Evolutionary conservation across 495 filamentous ascomycete species (phyloP).

Genomic region (Talaromyces ruber): DNA sequence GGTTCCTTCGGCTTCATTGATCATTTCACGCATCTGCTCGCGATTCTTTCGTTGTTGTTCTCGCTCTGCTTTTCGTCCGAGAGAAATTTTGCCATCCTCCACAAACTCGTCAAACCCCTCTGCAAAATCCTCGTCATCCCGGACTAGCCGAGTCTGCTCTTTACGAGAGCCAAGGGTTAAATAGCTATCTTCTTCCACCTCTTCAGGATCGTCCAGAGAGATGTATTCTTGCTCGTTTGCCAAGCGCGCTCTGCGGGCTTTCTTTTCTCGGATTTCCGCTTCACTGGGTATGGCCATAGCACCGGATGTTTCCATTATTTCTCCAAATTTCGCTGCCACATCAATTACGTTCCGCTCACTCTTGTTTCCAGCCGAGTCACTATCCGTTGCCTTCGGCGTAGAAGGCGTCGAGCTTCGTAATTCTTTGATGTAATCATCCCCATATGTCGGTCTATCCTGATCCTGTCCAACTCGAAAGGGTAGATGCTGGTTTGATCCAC

Average conservation of each 20-base stretch:
- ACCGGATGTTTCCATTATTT: slow-evolving; percentile 27
- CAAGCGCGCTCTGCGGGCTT: slow-evolving; percentile 71
- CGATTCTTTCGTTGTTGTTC: slow-evolving; percentile 59
- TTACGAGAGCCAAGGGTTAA: slow-evolving; percentile 30
- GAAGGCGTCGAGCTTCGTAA: slow-evolving; percentile 74
- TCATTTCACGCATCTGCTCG: slow-evolving; percentile 74
- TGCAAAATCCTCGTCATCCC: slow-evolving; percentile 87
- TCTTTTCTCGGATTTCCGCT: slow-evolving; percentile 88
- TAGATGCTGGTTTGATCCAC: slow-evolving; percentile 32
- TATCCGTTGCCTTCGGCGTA: slow-evolving; percentile 53
- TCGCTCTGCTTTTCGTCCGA: slow-evolving; percentile 74
- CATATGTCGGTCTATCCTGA: slow-evolving; percentile 76
- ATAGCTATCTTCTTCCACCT: slow-evolving; percentile 39
- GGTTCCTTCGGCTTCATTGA: slow-evolving; percentile 64
- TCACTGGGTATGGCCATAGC: slow-evolving; percentile 61
- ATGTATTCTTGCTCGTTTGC: slow-evolving; percentile 79
- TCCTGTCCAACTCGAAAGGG: slow-evolving; percentile 49
- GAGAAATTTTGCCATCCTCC: slow-evolving; percentile 69
- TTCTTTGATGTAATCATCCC: slow-evolving; percentile 75
- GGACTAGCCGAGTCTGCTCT: slow-evolving; percentile 63
- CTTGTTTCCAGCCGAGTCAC: slow-evolving; percentile 28
- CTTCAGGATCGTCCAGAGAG: slow-evolving; percentile 53
- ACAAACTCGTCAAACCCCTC: slow-evolving; percentile 94
- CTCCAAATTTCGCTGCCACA: slow-evolving; percentile 55
- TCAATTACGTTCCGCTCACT: slow-evolving; percentile 57